phyloP scores from a whole-genome alignment of 352 stramenopile species.

The Pythium aquatile region DNA sequence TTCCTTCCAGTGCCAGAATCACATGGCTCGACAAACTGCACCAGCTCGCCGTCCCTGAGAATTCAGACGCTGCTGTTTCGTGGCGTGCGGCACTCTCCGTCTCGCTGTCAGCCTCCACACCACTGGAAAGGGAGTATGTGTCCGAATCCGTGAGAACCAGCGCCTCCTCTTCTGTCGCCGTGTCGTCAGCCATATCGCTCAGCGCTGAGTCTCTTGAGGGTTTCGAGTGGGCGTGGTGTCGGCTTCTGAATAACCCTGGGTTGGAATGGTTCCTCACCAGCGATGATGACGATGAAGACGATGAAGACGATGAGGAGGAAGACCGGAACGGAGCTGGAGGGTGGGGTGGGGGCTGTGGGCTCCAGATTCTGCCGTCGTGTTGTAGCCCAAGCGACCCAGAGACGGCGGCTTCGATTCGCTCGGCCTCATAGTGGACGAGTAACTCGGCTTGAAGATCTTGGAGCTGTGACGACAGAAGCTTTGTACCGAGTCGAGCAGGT shows the following conservation, averaged over 20 bases:
- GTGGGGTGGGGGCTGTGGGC: constrained; percentile 15
- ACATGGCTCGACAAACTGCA: constrained; percentile 21
- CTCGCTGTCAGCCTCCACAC: constrained; percentile 9
- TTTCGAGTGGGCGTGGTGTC: background rate
- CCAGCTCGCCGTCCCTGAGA: constrained; percentile 12
- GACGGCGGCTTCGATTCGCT: background rate
- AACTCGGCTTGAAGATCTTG: constrained; percentile 35
- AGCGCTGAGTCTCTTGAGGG: background rate
- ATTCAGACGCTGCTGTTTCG: background rate
- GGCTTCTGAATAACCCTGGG: constrained; percentile 1
- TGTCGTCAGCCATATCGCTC: background rate
- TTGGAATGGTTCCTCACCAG: background rate
- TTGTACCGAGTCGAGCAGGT: constrained; percentile 8
- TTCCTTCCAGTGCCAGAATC: constrained; percentile 11
- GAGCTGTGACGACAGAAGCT: constrained; percentile 31
- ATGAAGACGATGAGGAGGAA: background rate
- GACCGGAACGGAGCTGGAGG: background rate
- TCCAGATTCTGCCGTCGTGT: constrained; percentile 12
- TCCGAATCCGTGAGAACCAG: constrained; percentile 13
- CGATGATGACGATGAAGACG: background rate
- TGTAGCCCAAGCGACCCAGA: background rate
- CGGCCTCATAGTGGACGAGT: constrained; percentile 11
- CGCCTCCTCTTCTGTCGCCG: background rate
- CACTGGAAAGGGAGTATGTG: constrained; percentile 21
- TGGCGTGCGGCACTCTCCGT: background rate